A percentile compares a stretch with the other conserved stretches of the same genome.
phyloP scores from a whole-genome alignment of 1,284 basidiomycete genomes.

The Psilocybe mexicana region DNA sequence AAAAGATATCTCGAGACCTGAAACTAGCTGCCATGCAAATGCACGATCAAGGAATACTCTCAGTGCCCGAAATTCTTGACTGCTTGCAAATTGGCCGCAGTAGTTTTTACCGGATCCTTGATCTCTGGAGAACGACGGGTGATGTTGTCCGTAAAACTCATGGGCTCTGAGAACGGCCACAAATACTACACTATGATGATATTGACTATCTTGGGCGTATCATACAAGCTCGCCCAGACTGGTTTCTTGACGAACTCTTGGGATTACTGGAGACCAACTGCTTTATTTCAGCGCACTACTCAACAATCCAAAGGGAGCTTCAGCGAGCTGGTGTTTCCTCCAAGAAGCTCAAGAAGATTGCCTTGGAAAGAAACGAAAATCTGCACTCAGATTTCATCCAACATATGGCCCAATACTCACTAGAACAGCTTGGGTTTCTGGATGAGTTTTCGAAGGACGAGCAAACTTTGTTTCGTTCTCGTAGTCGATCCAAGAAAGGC shows the following conservation, averaged over 20 bases:
- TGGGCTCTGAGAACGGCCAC: slow-evolving; percentile 18
- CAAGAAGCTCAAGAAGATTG: slow-evolving; percentile 29
- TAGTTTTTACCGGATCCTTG: slow-evolving; percentile 25
- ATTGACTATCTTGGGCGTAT: slow-evolving; percentile 29
- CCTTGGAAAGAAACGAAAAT: slow-evolving; percentile 23
- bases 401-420: slow-evolving; percentile 24
- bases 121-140: slow-evolving; percentile 28
- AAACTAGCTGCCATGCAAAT: slow-evolving; percentile 31
- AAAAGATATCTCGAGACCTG: slow-evolving; percentile 22
- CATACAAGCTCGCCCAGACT: slow-evolving; percentile 24
- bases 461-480: slow-evolving; percentile 11
- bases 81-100: too few species aligned
- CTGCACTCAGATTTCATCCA: slow-evolving; percentile 19
- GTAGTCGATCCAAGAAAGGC: slow-evolving; percentile 11
- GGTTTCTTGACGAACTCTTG: slow-evolving; percentile 32
- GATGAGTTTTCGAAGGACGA: slow-evolving; percentile 32
- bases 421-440: slow-evolving; percentile 29
- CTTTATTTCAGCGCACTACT: slow-evolving; percentile 32
- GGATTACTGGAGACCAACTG: slow-evolving; percentile 26
- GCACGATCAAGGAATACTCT: slow-evolving; percentile 22
- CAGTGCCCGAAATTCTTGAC: slow-evolving; percentile 2
- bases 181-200: slow-evolving; percentile 23
- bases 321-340: slow-evolving; percentile 17
- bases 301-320: slow-evolving; percentile 28
- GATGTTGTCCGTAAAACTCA: slow-evolving; percentile 21